A percentile compares a stretch with the other conserved stretches of the same genome.
Conservation (phyloP, 495 filamentous ascomycete genomes). For the Physcia stellaris region DNA sequence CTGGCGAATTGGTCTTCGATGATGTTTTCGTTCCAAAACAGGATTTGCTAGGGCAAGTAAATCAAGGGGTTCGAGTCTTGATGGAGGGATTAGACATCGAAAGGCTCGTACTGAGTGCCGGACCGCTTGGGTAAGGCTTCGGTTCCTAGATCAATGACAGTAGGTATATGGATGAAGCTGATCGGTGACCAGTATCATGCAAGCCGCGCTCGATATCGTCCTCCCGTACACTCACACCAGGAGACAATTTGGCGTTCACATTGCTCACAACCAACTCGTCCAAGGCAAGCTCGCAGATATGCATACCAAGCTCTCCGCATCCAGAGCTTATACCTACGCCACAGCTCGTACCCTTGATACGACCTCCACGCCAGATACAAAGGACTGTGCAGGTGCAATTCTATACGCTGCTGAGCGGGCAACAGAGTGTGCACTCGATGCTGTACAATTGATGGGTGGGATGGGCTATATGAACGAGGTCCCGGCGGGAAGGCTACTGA, state of each 20-base stretch:
- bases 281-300: conserved; percentile 94
- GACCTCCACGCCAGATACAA: conserved; percentile 47
- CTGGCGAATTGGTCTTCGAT: conserved; percentile 87
- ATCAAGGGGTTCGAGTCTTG: conserved; percentile 75
- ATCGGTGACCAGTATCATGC: conserved; percentile 58
- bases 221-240: conserved; percentile 83
- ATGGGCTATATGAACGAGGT: conserved; percentile 97
- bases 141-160: background rate
- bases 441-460: conserved; percentile 88
- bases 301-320: conserved; percentile 84
- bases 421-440: conserved; percentile 77
- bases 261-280: conserved; percentile 86
- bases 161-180: background rate
- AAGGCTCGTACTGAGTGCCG: conserved; percentile 80
- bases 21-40: conserved; percentile 77
- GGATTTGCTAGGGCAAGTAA: conserved; percentile 67
- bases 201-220: conserved; percentile 73
- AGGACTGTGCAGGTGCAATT: conserved; percentile 91
- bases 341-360: conserved; percentile 68
- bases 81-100: conserved; percentile 97
- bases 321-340: conserved; percentile 63
- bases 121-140: conserved; percentile 54
- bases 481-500: conserved; percentile 67
- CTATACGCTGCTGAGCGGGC: conserved; percentile 89
- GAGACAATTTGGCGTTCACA: conserved; percentile 76